Base-by-base conservation (phyloP, 140 eudicot genomes). In the Erigeron philadelphicus region DNA sequence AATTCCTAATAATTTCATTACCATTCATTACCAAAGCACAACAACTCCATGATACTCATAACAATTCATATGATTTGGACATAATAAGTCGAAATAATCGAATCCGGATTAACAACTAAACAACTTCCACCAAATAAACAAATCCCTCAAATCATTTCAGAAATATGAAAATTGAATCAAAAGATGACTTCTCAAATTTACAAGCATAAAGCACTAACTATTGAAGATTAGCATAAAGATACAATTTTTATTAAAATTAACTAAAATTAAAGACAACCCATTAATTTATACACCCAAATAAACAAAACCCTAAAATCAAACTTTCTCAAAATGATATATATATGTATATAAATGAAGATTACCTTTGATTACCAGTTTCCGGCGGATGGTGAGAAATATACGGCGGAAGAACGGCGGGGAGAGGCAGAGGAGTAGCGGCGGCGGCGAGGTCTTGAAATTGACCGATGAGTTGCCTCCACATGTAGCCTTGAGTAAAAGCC, bases 401-500 rank as follows among this genome's bases (percentile, higher is more conserved):
- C 68, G 78, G 74, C 64, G 75, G 79, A 25, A 73, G 81, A 76
- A 17, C 64, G 15, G 70, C 50, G 17, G 59, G 72, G 13, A 58
- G 38, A 44, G 75, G 52, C 6, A 75, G 54, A 55, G 66, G 78
- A 61, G 80, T 55, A 23, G 73, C 82, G 82, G 78, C 76, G 78
- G 78, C 81, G 35, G 80, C 63, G 49, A 84, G 58, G 68, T 84
- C 80, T 65, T 84, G 81, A 61, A 84, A 66, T 73, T 87, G 86
- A 65, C 86, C 86, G 74, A 87, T 87, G 79, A 87, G 87, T 55
- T 85, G 88, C 87, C 88, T 82, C 78, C 85, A 79, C 95, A 85
- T 84, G 76, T 67, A 74, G 72, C 71, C 48, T 70, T 66, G 41
- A 13, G 38, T 31, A 31, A 31, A 31, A 31, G 38, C 38, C 38